These are phyloP conservation scores for Penicillium sp. DNA, from an alignment of 2,329 filamentous ascomycete genomes.

Conservation along the genomic window DNA sequence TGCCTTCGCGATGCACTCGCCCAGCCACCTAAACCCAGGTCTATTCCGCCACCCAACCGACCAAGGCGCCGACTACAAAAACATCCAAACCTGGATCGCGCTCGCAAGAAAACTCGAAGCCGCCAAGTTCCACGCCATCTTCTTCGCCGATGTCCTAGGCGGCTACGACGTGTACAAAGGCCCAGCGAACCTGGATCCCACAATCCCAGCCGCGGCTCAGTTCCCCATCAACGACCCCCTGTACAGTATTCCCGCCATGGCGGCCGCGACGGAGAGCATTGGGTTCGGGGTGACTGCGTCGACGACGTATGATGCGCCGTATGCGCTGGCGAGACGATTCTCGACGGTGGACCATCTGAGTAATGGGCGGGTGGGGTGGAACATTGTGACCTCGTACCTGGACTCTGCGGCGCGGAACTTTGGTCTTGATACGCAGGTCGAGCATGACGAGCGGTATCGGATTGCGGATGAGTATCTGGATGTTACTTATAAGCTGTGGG, in stretches of 20 bases:
- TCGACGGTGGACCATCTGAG: constrained; percentile 58
- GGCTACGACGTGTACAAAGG: constrained; percentile 52
- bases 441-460: constrained; percentile 53
- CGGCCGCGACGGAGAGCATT: constrained; percentile 50
- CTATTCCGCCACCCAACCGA: constrained; percentile 40
- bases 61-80: constrained; percentile 44
- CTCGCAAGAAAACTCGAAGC: constrained; percentile 52
- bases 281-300: constrained; percentile 57
- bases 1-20: constrained; percentile 52
- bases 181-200: constrained; percentile 41
- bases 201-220: constrained; percentile 44
- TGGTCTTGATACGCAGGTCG: constrained; percentile 48
- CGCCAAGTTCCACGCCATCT: constrained; percentile 54
- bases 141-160: constrained; percentile 54
- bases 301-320: constrained; percentile 58
- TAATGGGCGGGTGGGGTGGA: constrained; percentile 55
- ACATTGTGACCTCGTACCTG: constrained; percentile 54
- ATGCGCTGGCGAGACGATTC: constrained; percentile 57
- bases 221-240: constrained; percentile 49
- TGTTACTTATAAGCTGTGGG: constrained; percentile 54
- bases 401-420: constrained; percentile 53
- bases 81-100: constrained; percentile 50
- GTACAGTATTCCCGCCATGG: constrained; percentile 49
- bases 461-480: constrained; percentile 53
- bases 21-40: constrained; percentile 51